Base-by-base conservation (phyloP, 2,329 filamentous ascomycete genomes). In the Cladophialophora psammophila region DNA sequence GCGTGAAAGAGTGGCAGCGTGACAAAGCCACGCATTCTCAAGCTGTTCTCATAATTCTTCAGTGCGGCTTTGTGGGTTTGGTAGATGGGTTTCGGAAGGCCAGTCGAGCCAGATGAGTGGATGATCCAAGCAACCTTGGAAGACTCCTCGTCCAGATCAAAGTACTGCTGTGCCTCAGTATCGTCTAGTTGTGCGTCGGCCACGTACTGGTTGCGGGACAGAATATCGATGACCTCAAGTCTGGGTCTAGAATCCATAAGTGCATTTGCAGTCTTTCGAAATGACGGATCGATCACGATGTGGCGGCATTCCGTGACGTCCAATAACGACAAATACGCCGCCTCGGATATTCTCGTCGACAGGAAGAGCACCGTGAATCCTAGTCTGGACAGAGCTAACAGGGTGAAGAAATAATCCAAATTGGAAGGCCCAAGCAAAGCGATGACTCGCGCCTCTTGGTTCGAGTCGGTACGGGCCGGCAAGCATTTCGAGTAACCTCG, bases 1-100 rank as follows among this genome's bases (percentile, higher is more conserved):
- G 83, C 85, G 72, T 90, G 88, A 87, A 1, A 87, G 76, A 1
- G 86, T 85, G 54, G 86, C 80, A 64, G 89, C 85, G 0, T 81
- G 81, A 26, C 79, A 78, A 71, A 71, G 9, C 66, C 69, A n/a
- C 59, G 54, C 59, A 71, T 57, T 8, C 58, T 64, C 40, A 68
- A 56, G 38, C 64, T 69, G 60, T 69, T 60, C 31, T 64, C 60
- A 20, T 64, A 72, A 38, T 72, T 72, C 8, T 61, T 57, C 18
- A 72, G 50, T 18, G 66, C 67, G 12, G 61, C 60, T 20, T 60
- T 56, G 61, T 84, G 81, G 1, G 80, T 81, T 38, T 82, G 76
- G 13, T 78, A 75, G 1, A 84, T 73, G 3, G 82, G 81, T 65
- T 84, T 84, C 0, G 82, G 82, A 3, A 79, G 76, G 0, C 82